phyloP scores from a whole-genome alignment of 306 rosid species.

The Malus asiatica region DNA sequence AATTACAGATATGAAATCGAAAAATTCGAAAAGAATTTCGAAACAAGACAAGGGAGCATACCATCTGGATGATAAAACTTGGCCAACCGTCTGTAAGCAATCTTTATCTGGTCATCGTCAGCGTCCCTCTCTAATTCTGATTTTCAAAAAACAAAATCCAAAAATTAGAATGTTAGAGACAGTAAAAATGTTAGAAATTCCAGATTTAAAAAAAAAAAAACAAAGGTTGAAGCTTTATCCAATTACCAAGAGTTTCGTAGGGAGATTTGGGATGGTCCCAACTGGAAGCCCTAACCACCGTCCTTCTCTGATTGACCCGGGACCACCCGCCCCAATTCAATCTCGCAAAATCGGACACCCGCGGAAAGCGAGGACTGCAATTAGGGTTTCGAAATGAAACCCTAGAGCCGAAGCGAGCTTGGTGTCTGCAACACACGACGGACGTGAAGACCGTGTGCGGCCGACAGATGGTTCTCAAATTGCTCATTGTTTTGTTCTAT shows the following conservation, averaged over 20 bases:
- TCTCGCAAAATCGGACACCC: slow-evolving; percentile 25
- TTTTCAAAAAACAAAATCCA: slow-evolving; percentile 15
- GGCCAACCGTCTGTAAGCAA: slow-evolving; percentile 83
- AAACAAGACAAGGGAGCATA: slow-evolving; percentile 27
- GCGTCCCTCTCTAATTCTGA: slow-evolving; percentile 80
- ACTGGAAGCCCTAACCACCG: slow-evolving; percentile 51
- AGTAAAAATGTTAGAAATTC: neutral
- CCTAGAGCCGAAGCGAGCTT: slow-evolving; percentile 25
- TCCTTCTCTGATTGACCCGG: slow-evolving; percentile 59
- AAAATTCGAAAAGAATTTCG: neutral
- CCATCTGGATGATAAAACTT: slow-evolving; percentile 98
- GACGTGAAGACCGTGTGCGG: slow-evolving; percentile 56
- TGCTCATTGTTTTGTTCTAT: slow-evolving; percentile 39
- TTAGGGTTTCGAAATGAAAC: slow-evolving; percentile 57
- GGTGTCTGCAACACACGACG: slow-evolving; percentile 51
- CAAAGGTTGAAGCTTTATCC: neutral
- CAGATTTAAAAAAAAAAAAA: neutral
- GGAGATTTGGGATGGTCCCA: slow-evolving; percentile 81
- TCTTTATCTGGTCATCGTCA: slow-evolving; percentile 79
- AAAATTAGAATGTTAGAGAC: neutral
- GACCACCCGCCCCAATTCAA: slow-evolving; percentile 38
- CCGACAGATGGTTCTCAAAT: slow-evolving; percentile 47
- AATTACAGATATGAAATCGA: neutral
- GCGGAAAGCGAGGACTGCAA: slow-evolving; percentile 25
- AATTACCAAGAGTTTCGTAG: slow-evolving; percentile 80